Base-by-base conservation (phyloP, 2,329 filamentous ascomycete genomes). In the Pseudocercospora macadamiae region DNA sequence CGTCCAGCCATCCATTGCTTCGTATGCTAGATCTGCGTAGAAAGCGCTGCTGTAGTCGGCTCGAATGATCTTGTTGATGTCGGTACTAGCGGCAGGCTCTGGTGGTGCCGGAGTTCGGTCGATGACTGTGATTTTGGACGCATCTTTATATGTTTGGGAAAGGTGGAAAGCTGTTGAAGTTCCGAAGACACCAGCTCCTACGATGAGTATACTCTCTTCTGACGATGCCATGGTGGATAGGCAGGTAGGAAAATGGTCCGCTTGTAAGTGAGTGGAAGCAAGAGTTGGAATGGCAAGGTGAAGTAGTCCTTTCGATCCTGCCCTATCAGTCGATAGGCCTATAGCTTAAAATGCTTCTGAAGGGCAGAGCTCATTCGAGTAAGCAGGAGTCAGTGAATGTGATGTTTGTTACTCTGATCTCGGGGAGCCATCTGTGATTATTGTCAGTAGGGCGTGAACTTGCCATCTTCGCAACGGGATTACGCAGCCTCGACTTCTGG, bases 21-120 rank as follows among this genome's bases (percentile, higher is more conserved):
- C 73, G 37, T 73, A 73, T 4, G 74, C 74, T 1, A 72, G 66
- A 23, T 66, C 58, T 18, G 63, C 61, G 57, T 73, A 72, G 48
- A 73, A 65, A 4, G 61, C 59, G 37, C 57, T 63, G 30, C 63
- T 59, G 73, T 90, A 90, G 71, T 90, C 87, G 47, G 86, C 85
- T 56, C 87, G 85, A 16, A 90, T 80, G 30, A 89, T 86, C 73
- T 89, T 89, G 77, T 89, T 90, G 81, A 86, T 86, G 74, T 90
- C 88, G 76, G 85, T 88, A 0, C 87, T 89, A 0, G 88, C 88
- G 28, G 86, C 87, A 60, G 72, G 66, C 47, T 68, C 65, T 21
- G 83, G 80, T 3, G 73, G 69, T 45, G 75, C 79, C 2, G 79
- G 75, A 58, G 82, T 78, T 21, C 69, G 68, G 57, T 78, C 76